These are phyloP conservation scores for Endotrypanum monterogeii DNA, from an alignment of 208 protist species.

Conservation along the genomic window DNA sequence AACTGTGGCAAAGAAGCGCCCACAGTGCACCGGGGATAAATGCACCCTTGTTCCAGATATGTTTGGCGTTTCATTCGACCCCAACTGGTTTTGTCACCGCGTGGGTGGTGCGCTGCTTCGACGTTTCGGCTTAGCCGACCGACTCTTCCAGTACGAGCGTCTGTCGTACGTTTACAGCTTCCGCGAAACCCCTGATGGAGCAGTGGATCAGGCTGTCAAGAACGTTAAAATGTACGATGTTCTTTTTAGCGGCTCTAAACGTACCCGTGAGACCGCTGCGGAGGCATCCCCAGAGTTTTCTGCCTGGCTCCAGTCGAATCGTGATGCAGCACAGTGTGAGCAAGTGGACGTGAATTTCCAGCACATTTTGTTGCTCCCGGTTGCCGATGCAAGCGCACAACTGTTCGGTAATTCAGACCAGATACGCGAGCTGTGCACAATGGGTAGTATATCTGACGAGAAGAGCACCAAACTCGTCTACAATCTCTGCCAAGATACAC, in stretches of 20 bases:
- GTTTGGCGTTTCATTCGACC: conserved; percentile 24
- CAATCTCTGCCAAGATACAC: conserved; percentile 34
- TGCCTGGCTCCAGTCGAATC: conserved; percentile 13
- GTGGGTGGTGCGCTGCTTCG: conserved; percentile 45
- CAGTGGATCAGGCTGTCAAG: not conserved
- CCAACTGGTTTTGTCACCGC: conserved; percentile 53
- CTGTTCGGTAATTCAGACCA: conserved; percentile 25
- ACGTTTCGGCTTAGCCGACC: conserved; percentile 48
- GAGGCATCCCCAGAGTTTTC: conserved; percentile 5
- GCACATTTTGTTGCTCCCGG: conserved; percentile 60
- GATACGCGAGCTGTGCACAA: conserved; percentile 20
- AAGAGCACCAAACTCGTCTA: conserved; percentile 43
- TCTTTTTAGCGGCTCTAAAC: conserved; percentile 47
- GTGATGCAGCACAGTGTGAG: conserved; percentile 16
- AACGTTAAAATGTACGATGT: conserved; percentile 45
- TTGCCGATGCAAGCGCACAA: conserved; percentile 45
- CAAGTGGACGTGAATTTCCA: conserved; percentile 64
- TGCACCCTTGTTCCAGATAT: conserved; percentile 48
- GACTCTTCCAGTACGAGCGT: conserved; percentile 64
- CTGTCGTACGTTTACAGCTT: conserved; percentile 24
- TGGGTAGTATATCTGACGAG: conserved; percentile 51
- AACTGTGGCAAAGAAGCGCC: conserved; percentile 31
- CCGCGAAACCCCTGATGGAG: not conserved
- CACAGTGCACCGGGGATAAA: conserved; percentile 28
- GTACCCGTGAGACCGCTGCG: conserved; percentile 4